These are phyloP conservation scores for Taiwanofungus camphoratus DNA, from an alignment of 1,284 basidiomycete species.

Conservation along the genomic window DNA sequence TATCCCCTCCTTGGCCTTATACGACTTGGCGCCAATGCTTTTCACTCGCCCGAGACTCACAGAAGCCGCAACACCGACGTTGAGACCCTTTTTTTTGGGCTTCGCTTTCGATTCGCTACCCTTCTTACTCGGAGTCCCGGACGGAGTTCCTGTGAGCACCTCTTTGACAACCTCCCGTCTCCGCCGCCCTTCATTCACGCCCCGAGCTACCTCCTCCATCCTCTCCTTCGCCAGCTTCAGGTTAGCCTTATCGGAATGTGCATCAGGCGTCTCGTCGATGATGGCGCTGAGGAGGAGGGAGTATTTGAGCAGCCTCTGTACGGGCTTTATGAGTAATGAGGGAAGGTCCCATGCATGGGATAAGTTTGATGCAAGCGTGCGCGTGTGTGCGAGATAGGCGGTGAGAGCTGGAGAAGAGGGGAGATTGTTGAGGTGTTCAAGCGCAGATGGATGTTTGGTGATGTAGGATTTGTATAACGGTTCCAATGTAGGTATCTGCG, in stretches of 20 bases:
- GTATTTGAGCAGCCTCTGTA: conserved; percentile 91
- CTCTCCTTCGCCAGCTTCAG: conserved; percentile 60
- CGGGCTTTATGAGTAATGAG: conserved; percentile 85
- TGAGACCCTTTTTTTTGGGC: conserved; percentile 39
- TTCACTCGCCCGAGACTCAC: conserved; percentile 58
- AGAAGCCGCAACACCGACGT: conserved; percentile 44
- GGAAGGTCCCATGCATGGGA: conserved; percentile 93
- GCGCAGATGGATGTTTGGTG: conserved; percentile 75
- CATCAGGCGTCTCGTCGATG: conserved; percentile 70
- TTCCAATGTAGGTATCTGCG: conserved; percentile 72
- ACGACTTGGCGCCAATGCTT: conserved; percentile 32
- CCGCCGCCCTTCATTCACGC: conserved; percentile 84
- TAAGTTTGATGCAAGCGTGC: conserved; percentile 60
- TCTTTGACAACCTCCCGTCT: conserved; percentile 82
- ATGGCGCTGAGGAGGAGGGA: conserved; percentile 81
- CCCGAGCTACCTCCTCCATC: conserved; percentile 75
- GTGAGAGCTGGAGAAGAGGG: conserved; percentile 52
- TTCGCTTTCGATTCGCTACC: conserved; percentile 17
- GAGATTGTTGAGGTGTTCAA: conserved; percentile 60
- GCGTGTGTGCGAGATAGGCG: conserved; percentile 65
- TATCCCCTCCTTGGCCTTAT: conserved; percentile 29
- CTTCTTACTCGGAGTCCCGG: conserved; percentile 14
- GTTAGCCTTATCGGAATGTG: conserved; percentile 69
- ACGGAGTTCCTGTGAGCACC: conserved; percentile 37
- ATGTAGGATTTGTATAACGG: conserved; percentile 84